Evolutionary conservation across 1,284 basidiomycete genomes (phyloP), one percentile per base, ranked within the genome.

Genomic region (Fomes fomentarius): DNA sequence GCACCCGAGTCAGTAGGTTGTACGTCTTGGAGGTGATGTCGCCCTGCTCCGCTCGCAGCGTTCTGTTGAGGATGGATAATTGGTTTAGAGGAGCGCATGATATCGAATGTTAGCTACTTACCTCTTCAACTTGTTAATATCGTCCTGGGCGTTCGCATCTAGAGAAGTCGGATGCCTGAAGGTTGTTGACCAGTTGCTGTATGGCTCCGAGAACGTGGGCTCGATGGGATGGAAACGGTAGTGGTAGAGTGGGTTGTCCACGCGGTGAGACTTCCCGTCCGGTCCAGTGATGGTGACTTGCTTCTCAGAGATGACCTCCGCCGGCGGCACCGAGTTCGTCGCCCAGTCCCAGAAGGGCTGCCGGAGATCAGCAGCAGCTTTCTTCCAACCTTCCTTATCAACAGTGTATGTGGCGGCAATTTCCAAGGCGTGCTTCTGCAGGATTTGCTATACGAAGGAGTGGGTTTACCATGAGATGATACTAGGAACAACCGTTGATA

Each of bases 341-440:
- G 80, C 79, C 80, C 80, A 82, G 59, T 82, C 80, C 79, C 79
- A 81, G 65, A 73, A 81, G 0, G 79, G 79, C 42, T 73, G 69
- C 25, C 79, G 74, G 24, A 82, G 66, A 21, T 72, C 57, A 17
- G 53, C 45, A 2, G 79, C 78, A 1, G 76, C 76, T 24, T 66
- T 51, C 37, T 67, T 49, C 75, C 75, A 81, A 5, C 45, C 62
- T 2, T 52, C 58, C 47, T 65, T 51, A 40, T 78, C 64, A 1
- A 66, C 67, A 0, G 66, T 69, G 64, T 80, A 81, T 0, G 64
- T 71, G 1, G 59, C 57, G 1, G 80, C 79, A n/a, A 79, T 74
- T 3, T 65, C 57, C 17, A 63, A 50, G 2, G 78, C 78, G 21
- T 71, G 66, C 3, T 64, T 56, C 33, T 76, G 71, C 15, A 81